A percentile compares a stretch with the other conserved stretches of the same genome.
Conservation (phyloP, 768 basidiomycete species). For the Boletus reticulatus region DNA sequence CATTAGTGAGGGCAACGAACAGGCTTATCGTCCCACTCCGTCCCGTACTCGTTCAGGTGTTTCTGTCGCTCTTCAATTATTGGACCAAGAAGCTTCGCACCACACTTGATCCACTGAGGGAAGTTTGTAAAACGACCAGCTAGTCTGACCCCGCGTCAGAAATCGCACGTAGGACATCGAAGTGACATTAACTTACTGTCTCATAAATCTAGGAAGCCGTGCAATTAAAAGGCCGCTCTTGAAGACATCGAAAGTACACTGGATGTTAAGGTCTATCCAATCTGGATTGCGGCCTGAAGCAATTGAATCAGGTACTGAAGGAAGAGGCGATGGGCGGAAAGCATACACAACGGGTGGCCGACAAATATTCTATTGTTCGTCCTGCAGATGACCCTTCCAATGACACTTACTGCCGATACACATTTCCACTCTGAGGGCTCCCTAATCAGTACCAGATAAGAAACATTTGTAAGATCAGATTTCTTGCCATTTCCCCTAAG, state of each 20-base stretch:
- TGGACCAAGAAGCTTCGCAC: not conserved
- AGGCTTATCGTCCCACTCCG: not conserved
- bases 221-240: not conserved
- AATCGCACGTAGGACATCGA: no score
- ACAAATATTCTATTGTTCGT: slow-evolving; percentile 36
- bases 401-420: slow-evolving; percentile 22
- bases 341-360: slow-evolving; percentile 46
- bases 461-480: no score
- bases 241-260: not conserved
- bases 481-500: slow-evolving; percentile 12
- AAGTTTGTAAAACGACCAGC: slow-evolving; percentile 12
- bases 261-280: slow-evolving; percentile 3
- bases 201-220: slow-evolving; percentile 31
- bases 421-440: slow-evolving; percentile 38
- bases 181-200: slow-evolving; percentile 22
- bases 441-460: not conserved
- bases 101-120: not conserved
- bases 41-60: not conserved
- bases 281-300: not conserved
- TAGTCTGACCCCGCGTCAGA: slow-evolving; percentile 6
- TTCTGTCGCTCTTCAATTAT: slow-evolving; percentile 1
- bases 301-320: not conserved
- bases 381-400: slow-evolving; percentile 38
- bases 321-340: not conserved
- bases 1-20: not conserved